Evolutionary conservation across 306 rosid genomes (phyloP), one percentile per base, ranked within the genome.

Genomic region (Quercus agrifolia): DNA sequence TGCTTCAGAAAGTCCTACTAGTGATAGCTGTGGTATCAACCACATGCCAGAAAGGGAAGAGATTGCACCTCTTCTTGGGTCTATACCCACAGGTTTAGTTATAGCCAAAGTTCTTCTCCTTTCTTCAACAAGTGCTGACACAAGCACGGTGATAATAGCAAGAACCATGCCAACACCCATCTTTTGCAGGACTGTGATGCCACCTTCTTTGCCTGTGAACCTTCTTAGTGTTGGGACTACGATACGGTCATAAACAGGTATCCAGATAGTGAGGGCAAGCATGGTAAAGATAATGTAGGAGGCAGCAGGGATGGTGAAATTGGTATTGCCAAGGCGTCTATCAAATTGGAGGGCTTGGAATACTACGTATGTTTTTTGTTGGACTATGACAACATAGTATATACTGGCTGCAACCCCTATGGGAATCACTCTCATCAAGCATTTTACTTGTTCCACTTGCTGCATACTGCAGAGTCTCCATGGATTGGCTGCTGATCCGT

Each of bases 331-430:
- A 2, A 92, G 3, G 15, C 79, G 75, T 80, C 97, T 79, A 64
- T 92, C 78, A 0, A 90, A 91, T 84, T 94, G 95, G 76, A 88
- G 91, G 55, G 97, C 99, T 92, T 94, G 99, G 71, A 91, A 91
- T n/a, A 92, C 91, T 41, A 70, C 85, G 15, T 86, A 54, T 1
- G 97, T 91, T 56, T 87, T 75, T 56, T 84, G 91, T 75, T 92
- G 99, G 33, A 79, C 84, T 8, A 85, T 80, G 6, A 77, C 81
- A 52, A 85, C 1, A 55, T 80, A 27, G 81, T 75, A 90, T 9
- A 86, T 10, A 30, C 88, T 59, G 23, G 83, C 90, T 52, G 97
- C 25, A 8, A 84, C 15, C 95, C 92, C 87, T 77, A 92, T 82
- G 14, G 99, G 99, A 19, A 94, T 62, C 9, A 91, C 90, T 83